Percentiles rank a stretch among this genome's conserved stretches.
Conservation (phyloP, 805 yeast genomes). For the Candida orba region DNA sequence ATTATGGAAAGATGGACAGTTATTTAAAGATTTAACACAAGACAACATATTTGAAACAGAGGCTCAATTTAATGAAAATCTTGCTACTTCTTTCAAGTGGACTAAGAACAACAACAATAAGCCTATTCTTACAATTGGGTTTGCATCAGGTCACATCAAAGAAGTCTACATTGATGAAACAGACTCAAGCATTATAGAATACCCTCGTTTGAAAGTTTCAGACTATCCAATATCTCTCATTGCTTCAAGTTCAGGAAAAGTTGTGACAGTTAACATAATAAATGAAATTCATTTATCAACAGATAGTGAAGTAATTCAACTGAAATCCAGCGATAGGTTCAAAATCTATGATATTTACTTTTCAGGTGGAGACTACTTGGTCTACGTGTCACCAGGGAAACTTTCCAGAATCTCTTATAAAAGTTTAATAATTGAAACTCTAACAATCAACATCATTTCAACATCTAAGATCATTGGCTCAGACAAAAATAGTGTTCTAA, state of each 20-base stretch:
- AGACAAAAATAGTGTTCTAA: not conserved
- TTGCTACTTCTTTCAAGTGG: conserved; percentile 19
- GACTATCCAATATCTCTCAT: no score
- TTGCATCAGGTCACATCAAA: conserved; percentile 16
- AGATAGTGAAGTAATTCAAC: not conserved
- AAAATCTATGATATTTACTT: conserved; percentile 14
- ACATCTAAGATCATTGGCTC: conserved; percentile 11
- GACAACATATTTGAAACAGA: conserved; percentile 5
- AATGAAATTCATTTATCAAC: no score
- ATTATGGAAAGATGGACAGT: conserved; percentile 10
- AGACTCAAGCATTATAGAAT: no score
- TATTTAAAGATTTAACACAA: conserved; percentile 12
- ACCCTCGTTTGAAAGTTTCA: no score
- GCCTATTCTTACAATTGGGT: conserved; percentile 12
- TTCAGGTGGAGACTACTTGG: not conserved
- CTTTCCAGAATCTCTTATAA: conserved; percentile 5
- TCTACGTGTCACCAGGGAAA: conserved; percentile 9
- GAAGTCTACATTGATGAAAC: not conserved
- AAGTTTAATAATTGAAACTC: not conserved
- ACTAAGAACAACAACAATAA: not conserved
- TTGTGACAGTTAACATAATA: no score
- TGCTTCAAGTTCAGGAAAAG: no score
- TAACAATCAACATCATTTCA: conserved; percentile 7
- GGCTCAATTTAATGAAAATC: conserved; percentile 10
- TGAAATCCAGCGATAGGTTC: conserved; percentile 11